Evolutionary conservation across 192 early-diverging fungal species (phyloP), one percentile per base, ranked within the genome.

Genomic region (Backusella parvicylindrica): DNA sequence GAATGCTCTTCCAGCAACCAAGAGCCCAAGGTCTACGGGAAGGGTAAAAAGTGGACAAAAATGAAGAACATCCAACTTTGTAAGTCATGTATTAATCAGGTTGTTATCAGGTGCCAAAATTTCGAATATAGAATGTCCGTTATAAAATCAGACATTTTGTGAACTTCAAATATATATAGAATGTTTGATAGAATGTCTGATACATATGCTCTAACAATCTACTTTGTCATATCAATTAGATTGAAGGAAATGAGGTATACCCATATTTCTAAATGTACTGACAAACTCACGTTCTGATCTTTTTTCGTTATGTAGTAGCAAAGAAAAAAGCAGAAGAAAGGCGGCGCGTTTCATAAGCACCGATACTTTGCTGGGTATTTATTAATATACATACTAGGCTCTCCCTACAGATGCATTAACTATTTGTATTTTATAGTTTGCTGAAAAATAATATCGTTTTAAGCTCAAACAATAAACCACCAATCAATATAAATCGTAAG

Each of bases 261-360:
- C 53, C 53, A 60, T 60, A 60, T 60, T 60, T 60, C 53, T 60
- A 60, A 60, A 60, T 60, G 26, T 60, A 60, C 9, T 60, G 53
- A 60, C 53, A 60, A 60, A 50, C 23, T 60, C 53, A 2, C 23
- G 53, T 60, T 60, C 23, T 60, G 23, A 60, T 60, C 5, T 60
- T 60, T 28, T 60, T 26, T 60, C 9, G 0, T 60, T 60, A 2
- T 26, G n/a, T 60, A 9, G 53, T 8, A 60, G 53, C 53, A 60
- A 26, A 60, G 2, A 9, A 60, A 60, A 60, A 60, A 26, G 23
- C 18, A 26, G 7, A 60, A 60, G 26, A 60, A 60, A 60, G 23
- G 23, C 23, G 26, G 26, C 53, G 18, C 23, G 21, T 60, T 26
- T 26, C 23, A 60, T 60, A 26, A 60, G 5, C 2, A 30, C 18